A percentile compares a stretch with the other conserved stretches of the same genome.
These are phyloP conservation scores for Fusarium irregulare DNA, from an alignment of 2,329 filamentous ascomycete genomes.

Conservation along the genomic window DNA sequence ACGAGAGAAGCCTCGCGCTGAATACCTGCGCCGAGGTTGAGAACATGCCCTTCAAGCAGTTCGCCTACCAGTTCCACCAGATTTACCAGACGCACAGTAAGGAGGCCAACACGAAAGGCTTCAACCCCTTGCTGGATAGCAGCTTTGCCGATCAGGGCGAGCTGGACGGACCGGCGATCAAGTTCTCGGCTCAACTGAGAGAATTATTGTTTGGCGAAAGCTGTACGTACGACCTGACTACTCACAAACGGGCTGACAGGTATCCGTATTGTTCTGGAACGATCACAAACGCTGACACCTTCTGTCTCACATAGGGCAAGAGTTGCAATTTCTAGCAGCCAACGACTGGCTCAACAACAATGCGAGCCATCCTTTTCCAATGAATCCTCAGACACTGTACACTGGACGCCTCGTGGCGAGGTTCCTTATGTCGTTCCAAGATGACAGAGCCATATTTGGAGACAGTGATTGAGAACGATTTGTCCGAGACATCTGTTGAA, in stretches of 20 bases:
- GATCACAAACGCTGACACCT: conserved; percentile 27
- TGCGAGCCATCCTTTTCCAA: conserved; percentile 59
- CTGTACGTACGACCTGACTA: conserved; percentile 54
- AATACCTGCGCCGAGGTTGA: conserved; percentile 63
- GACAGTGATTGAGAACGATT: conserved; percentile 32
- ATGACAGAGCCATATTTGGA: conserved; percentile 62
- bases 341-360: conserved; percentile 60
- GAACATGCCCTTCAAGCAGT: conserved; percentile 70
- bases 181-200: conserved; percentile 60
- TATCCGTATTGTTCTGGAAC: conserved; percentile 24
- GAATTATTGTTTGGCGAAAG: conserved; percentile 57
- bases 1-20: conserved; percentile 58
- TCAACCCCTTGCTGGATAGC: conserved; percentile 66
- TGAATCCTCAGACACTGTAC: conserved; percentile 62
- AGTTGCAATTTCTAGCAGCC: conserved; percentile 57
- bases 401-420: conserved; percentile 64
- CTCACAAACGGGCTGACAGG: neutral
- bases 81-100: conserved; percentile 67
- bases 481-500: conserved; percentile 36
- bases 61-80: conserved; percentile 70
- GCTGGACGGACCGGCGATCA: conserved; percentile 58
- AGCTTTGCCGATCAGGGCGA: conserved; percentile 56
- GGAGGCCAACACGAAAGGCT: conserved; percentile 61
- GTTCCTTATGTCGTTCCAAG: conserved; percentile 66
- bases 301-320: conserved; percentile 48